Evolutionary conservation across 108 stramenopile genomes (phyloP), one percentile per base, ranked within the genome.

Genomic region (Pseudonitzschia delicatissima): DNA sequence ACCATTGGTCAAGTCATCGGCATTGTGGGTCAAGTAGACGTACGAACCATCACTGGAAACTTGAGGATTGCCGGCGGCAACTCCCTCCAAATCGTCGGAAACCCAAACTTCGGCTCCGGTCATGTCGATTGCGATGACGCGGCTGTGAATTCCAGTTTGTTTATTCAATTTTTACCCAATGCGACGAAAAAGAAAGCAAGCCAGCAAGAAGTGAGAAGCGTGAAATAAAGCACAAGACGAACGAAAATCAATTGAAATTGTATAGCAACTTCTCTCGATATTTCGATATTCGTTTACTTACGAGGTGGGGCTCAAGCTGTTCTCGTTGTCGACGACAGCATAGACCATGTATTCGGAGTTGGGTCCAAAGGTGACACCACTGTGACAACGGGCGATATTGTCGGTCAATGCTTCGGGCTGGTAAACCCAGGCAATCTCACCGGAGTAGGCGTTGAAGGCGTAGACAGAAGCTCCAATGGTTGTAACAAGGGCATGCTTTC

Each of bases 21-120:
- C 37, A 35, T 82, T 82, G 68, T 74, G 74, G 11, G 73, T 82
- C n/a, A 78, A 25, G 62, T 72, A 78, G 18, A 82, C 66, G 36
- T 78, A 72, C 23, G 36, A 15, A 47, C 82, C 82, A 55, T 78
- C 82, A 17, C 48, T 48, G 7, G 71, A 67, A 44, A 77, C 62
- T 23, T 72, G 47, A 34, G 82, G 82, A 48, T 26, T 61, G 45
- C 82, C 77, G 23, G 70, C 25, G 45, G 55, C 39, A 33, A 64
- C 53, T 25, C 79, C 79, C 13, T 66, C 62, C 53, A 80, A 62
- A 13, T 32, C 39, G n/a, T 60, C 57, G 13, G 79, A 80, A 5
- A 64, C 61, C 69, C 69, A 80, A 27, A 71, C 25, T 27, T 57
- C 62, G 11, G 50, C 28, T 32, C 73, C 73, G 0, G 57, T 45